phyloP scores from a whole-genome alignment of 371 early-diverging fungal species.

The Dipsacomyces acuminosporus region DNA sequence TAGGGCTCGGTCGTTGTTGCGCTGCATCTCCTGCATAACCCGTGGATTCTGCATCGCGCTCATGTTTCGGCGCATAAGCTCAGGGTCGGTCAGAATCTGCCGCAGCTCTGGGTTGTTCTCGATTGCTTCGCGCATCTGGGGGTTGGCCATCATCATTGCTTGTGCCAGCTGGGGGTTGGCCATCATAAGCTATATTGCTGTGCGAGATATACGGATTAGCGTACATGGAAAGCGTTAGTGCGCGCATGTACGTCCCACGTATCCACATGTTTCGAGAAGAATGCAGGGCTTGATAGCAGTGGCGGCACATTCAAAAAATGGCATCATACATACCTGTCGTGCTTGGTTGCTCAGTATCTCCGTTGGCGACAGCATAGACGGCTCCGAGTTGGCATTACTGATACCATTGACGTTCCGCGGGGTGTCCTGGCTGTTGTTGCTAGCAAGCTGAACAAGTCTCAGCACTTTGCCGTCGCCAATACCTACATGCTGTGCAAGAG shows the following conservation, averaged over 20 bases:
- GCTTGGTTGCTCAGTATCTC: constrained; percentile 10
- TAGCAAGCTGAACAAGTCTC: constrained; percentile 34
- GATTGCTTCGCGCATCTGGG: constrained; percentile 68
- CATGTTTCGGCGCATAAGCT: constrained; percentile 65
- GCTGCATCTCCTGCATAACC: constrained; percentile 73
- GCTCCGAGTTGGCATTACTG: constrained; percentile 5
- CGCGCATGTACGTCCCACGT: too few relatives aligned
- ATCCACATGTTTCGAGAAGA: too few relatives aligned
- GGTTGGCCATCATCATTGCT: constrained; percentile 58
- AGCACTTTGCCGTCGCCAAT: constrained; percentile 15
- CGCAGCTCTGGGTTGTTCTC: constrained; percentile 77
- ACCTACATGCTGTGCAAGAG: constrained; percentile 14
- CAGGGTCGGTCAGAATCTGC: constrained; percentile 71
- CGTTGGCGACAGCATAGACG: constrained; percentile 10
- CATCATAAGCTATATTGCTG: constrained; percentile 25
- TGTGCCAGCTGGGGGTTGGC: constrained; percentile 65
- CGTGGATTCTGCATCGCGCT: constrained; percentile 62
- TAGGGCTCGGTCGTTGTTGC: constrained; percentile 81
- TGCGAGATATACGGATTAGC: neutral
- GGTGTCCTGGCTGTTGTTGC: neutral
- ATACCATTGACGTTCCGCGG: constrained; percentile 31
- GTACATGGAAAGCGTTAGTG: too few relatives aligned
- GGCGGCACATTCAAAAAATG: neutral
- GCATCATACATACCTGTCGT: constrained; percentile 24
- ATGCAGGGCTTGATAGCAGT: too few relatives aligned